A percentile compares a stretch with the other conserved stretches of the same genome.
Evolutionary conservation across 1,139 yeast genomes (phyloP).

Genomic region (Yamadazyma atlantica): DNA sequence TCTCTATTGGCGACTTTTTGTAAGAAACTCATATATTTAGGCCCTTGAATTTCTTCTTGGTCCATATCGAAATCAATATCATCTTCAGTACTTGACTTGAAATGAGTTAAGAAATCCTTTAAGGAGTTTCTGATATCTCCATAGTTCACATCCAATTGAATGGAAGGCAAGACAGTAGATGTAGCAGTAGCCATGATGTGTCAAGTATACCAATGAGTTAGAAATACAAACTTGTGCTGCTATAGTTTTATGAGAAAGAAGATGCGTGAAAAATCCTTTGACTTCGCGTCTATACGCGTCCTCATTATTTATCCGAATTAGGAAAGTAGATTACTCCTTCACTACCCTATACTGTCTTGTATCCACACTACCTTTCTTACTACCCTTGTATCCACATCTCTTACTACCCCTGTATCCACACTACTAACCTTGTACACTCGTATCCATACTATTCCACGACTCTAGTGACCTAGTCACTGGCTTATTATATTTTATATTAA

Average conservation of each 20-base stretch:
- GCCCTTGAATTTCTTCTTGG: conserved; percentile 35
- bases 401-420: no score
- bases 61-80: conserved; percentile 5
- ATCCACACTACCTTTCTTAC: no score
- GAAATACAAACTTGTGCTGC: not conserved
- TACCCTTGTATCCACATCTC: no score
- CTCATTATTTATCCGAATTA: conserved; percentile 1
- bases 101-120: conserved; percentile 60
- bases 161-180: conserved; percentile 49
- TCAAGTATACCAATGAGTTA: not conserved
- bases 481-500: no score
- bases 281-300: not conserved
- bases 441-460: no score
- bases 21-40: conserved; percentile 74
- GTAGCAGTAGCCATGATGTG: conserved; percentile 20
- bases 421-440: no score
- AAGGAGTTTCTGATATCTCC: conserved; percentile 51
- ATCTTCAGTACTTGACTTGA: conserved; percentile 38
- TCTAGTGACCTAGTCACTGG: no score
- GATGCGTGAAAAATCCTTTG: not conserved
- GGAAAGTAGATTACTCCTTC: not conserved
- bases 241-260: no score
- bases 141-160: conserved; percentile 64
- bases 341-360: no score
- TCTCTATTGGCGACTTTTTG: conserved; percentile 87